phyloP scores from a whole-genome alignment of 2,329 filamentous ascomycete genomes.

The Lecanicillium sp. region DNA sequence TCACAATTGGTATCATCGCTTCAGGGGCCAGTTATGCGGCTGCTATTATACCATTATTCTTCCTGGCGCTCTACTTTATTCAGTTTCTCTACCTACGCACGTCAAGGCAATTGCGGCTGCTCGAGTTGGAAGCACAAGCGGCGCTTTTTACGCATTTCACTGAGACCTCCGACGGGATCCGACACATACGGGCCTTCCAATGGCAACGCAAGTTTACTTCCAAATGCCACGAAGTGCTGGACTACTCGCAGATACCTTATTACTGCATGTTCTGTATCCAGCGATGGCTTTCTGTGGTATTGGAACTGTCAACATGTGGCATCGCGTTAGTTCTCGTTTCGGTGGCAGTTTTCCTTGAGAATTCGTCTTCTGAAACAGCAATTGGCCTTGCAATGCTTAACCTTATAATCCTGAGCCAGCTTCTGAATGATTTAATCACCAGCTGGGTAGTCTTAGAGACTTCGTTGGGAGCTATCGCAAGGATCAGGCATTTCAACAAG shows the following conservation, averaged over 20 bases:
- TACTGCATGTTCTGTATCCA: slow-evolving; percentile 49
- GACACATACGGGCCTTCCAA: slow-evolving; percentile 44
- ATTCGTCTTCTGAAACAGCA: slow-evolving; percentile 3
- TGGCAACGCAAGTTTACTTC: slow-evolving; percentile 37
- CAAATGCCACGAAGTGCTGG: slow-evolving; percentile 36
- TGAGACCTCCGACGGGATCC: slow-evolving; percentile 36
- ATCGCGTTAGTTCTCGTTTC: slow-evolving; percentile 37
- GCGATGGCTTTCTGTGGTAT: slow-evolving; percentile 42
- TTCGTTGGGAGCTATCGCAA: too few species aligned
- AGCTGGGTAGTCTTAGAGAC: slow-evolving; percentile 12
- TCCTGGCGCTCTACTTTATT: slow-evolving; percentile 16
- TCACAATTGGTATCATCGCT: slow-evolving; percentile 9
- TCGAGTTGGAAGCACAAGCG: slow-evolving; percentile 27
- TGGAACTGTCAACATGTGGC: slow-evolving; percentile 38
- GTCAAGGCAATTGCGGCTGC: slow-evolving; percentile 25
- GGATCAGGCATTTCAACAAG: too few species aligned
- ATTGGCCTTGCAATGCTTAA: slow-evolving; percentile 4
- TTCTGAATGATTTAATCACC: slow-evolving; percentile 17
- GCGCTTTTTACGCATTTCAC: slow-evolving; percentile 26
- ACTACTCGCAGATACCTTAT: slow-evolving; percentile 43
- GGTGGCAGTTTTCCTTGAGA: slow-evolving; percentile 25
- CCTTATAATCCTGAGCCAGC: slow-evolving; percentile 17
- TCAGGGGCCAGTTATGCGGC: slow-evolving; percentile 20
- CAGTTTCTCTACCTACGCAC: slow-evolving; percentile 25
- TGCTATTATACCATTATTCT: slow-evolving; percentile 17